A percentile compares a stretch with the other conserved stretches of the same genome.
Conservation (phyloP, 345 rosid species). For the Microcos paniculata region DNA sequence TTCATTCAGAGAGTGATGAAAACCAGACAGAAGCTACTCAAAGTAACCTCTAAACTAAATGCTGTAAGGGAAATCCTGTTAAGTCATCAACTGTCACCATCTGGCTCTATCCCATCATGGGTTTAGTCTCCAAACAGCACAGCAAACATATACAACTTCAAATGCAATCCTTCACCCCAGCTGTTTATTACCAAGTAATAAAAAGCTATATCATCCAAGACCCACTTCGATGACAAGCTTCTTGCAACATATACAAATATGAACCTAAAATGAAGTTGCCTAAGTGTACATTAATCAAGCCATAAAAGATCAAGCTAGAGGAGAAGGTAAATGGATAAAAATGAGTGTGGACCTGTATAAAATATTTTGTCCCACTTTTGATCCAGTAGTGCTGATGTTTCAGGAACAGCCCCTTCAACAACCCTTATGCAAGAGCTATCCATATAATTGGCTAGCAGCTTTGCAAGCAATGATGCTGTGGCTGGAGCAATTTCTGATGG, state of each 20-base stretch:
- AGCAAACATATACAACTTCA: not conserved
- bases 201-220: not conserved
- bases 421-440: conserved; percentile 70
- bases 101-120: not conserved
- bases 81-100: not conserved
- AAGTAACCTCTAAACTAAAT: not conserved
- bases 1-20: not conserved
- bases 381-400: conserved; percentile 74
- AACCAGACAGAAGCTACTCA: not conserved
- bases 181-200: not conserved
- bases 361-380: conserved; percentile 98
- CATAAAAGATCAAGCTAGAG: not conserved
- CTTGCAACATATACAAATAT: not conserved
- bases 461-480: conserved; percentile 63
- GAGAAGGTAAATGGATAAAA: not conserved
- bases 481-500: conserved; percentile 95
- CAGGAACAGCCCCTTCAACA: conserved; percentile 79
- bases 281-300: not conserved
- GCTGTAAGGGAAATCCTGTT: not conserved
- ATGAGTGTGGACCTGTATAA: conserved; percentile 73
- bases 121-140: not conserved
- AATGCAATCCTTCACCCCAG: not conserved
- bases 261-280: not conserved
- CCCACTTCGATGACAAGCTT: not conserved
- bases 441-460: conserved; percentile 58